Base-by-base conservation (phyloP, 2,329 filamentous ascomycete species). In the Stromatinia cepivora region DNA sequence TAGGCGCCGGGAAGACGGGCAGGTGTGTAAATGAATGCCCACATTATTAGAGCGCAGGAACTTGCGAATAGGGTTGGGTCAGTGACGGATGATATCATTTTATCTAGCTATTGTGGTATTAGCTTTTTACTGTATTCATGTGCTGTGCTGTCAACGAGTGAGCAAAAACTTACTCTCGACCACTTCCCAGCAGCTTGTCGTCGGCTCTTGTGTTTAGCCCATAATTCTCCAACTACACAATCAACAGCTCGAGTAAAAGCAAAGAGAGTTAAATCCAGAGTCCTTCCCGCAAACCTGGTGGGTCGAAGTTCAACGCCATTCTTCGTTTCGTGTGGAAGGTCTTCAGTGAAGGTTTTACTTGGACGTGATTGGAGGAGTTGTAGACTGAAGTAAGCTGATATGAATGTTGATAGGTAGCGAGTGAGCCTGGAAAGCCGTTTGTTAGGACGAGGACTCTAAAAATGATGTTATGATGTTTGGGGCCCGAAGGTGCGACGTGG, bases 221-320 rank as follows among this genome's bases (percentile, higher is more conserved):
- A 94, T 34, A 88, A 76, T 72, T 88, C 85, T 67, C 89, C 88
- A 56, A 91, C 81, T 11, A 92, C 74, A 7, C 92, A 86, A 78
- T 95, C 92, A 15, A 91, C 77, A 57, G 92, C 92, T 73, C 92
- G 85, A 15, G 88, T 88, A 58, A 87, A 82, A 15, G 91, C 87
- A 77, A 95, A 94, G n/a, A 96, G 82, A 0, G 92, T 94, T 45
- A 96, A 83, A 77, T 96, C 92, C 71, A 96, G 84, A 1, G 92
- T 94, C 74, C 89, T 87, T 57, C 92, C 92, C 15, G 89, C 91
- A 56, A 79, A 75, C 20, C 75, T 76, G 56, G 74, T 74, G 67
- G 76, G 73, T 70, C 77, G 71, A n/a, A 71, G 72, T 48, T 77
- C 72, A 25, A 77, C 70, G 73, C 71, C 74, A 15, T 68, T 71